These are phyloP conservation scores for Didymella pinodella DNA, from an alignment of 2,329 filamentous ascomycete species.

Conservation along the genomic window DNA sequence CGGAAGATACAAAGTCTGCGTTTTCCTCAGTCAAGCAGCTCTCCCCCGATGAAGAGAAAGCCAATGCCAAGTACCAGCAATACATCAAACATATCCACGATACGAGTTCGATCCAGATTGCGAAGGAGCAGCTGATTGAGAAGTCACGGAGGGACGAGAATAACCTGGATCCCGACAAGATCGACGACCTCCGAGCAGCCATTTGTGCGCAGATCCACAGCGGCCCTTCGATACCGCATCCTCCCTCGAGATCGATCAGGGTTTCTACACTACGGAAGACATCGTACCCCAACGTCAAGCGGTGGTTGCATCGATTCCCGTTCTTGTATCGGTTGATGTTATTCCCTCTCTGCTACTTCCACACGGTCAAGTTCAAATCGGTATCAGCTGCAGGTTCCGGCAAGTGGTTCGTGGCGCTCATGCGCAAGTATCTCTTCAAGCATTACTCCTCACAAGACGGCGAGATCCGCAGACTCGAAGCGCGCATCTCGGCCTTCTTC, in stretches of 20 bases:
- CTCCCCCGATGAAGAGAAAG: slow-evolving; percentile 56
- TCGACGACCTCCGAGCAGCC: slow-evolving; percentile 56
- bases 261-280: slow-evolving; percentile 59
- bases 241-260: slow-evolving; percentile 58
- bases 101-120: slow-evolving; percentile 42
- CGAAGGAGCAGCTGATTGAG: slow-evolving; percentile 35
- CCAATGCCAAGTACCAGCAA: slow-evolving; percentile 54
- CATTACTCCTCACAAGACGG: slow-evolving; percentile 55
- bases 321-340: slow-evolving; percentile 60
- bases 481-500: slow-evolving; percentile 59
- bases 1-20: slow-evolving; percentile 43
- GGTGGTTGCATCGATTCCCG: slow-evolving; percentile 60
- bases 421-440: slow-evolving; percentile 60
- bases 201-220: slow-evolving; percentile 59
- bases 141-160: slow-evolving; percentile 39
- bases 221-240: slow-evolving; percentile 59
- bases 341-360: slow-evolving; percentile 61
- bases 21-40: slow-evolving; percentile 54
- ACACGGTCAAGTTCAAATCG: slow-evolving; percentile 60
- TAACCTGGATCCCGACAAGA: slow-evolving; percentile 50
- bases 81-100: slow-evolving; percentile 49
- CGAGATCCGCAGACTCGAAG: slow-evolving; percentile 57
- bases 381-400: slow-evolving; percentile 61
- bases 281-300: slow-evolving; percentile 51
- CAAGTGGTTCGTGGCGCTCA: slow-evolving; percentile 58